phyloP scores from a whole-genome alignment of 345 rosid species.

The Reutealis trisperma region DNA sequence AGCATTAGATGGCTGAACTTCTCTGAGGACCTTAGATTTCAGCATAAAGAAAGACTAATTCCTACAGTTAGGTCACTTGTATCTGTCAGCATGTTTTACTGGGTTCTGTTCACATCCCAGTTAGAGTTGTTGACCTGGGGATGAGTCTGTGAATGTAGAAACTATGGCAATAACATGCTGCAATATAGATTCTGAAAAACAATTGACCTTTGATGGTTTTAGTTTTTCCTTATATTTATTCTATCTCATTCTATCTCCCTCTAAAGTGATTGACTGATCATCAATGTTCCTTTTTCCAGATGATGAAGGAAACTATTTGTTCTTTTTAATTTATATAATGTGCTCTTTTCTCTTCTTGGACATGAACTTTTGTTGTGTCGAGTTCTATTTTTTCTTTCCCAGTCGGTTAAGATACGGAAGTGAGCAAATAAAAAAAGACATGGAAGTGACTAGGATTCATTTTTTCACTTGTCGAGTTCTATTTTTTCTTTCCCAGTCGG shows the following conservation, averaged over 20 bases:
- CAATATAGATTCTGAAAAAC: no score
- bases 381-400: neutral
- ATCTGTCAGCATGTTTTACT: neutral
- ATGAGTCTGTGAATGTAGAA: neutral
- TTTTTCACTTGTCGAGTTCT: neutral
- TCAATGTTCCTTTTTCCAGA: neutral
- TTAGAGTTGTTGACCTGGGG: no score
- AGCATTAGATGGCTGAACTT: neutral
- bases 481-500: neutral
- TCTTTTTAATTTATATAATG: neutral
- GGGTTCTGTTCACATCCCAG: no score
- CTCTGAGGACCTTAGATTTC: neutral
- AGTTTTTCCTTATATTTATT: neutral
- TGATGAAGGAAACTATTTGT: neutral
- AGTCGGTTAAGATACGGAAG: conserved; percentile 3
- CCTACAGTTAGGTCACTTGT: neutral
- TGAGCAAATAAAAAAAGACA: neutral
- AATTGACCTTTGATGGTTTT: neutral
- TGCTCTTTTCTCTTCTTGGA: neutral
- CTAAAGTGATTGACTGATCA: neutral
- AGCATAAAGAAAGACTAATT: neutral
- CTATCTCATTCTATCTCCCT: no score
- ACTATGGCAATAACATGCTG: neutral
- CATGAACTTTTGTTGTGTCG: neutral
- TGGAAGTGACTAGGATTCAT: neutral